These are phyloP conservation scores for Aspergillus nidulans DNA, from an alignment of 495 filamentous ascomycete species.

Conservation along the genomic window DNA sequence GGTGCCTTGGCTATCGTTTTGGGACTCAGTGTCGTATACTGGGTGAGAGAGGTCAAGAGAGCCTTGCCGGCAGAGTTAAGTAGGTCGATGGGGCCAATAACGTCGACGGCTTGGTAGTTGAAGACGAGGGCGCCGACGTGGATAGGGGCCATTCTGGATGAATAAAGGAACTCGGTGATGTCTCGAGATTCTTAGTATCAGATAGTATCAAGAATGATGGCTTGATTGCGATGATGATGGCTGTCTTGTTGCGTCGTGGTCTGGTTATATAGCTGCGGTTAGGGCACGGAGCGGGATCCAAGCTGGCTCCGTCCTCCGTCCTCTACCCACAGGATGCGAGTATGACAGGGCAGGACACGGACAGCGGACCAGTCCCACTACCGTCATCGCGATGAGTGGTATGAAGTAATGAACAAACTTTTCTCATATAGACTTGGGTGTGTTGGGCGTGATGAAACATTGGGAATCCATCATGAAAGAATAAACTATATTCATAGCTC, in stretches of 20 bases:
- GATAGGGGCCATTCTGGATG: slow-evolving; percentile 1
- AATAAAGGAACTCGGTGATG: not conserved
- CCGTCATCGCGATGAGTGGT: too few species aligned
- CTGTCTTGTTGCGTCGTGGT: not conserved
- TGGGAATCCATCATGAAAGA: too few species aligned
- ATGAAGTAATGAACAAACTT: too few species aligned
- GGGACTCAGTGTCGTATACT: not conserved
- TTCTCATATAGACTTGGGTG: too few species aligned
- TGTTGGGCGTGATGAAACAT: too few species aligned
- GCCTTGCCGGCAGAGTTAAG: slow-evolving; percentile 2
- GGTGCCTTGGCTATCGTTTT: not conserved
- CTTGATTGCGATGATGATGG: not conserved
- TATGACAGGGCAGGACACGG: not conserved
- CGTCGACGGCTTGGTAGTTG: slow-evolving; percentile 8
- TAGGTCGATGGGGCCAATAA: slow-evolving; percentile 6
- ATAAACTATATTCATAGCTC: too few species aligned
- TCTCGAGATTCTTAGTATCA: too few species aligned
- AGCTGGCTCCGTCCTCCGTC: not conserved
- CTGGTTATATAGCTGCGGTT: not conserved
- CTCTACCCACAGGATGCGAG: not conserved
- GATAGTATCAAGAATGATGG: not conserved
- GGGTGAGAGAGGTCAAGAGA: not conserved
- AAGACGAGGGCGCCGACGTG: slow-evolving; percentile 8
- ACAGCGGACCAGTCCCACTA: too few species aligned
- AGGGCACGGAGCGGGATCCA: not conserved